These are phyloP conservation scores for Mycena citricolor DNA, from an alignment of 1,284 basidiomycete genomes.

Conservation along the genomic window DNA sequence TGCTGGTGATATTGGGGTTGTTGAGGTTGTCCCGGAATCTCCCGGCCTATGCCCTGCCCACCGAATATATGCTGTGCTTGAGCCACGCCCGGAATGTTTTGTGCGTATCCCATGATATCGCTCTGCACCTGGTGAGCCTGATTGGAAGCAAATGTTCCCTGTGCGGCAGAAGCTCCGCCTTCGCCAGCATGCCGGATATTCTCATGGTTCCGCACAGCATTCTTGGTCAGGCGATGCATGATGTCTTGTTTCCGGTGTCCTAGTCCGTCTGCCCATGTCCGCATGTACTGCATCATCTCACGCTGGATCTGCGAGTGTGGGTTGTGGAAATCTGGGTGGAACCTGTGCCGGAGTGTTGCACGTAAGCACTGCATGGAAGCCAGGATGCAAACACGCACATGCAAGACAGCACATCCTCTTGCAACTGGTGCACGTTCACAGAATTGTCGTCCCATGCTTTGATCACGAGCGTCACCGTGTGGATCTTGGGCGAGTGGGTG, in stretches of 20 bases:
- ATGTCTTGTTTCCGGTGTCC: slow-evolving; percentile 53
- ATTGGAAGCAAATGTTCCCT: slow-evolving; percentile 46
- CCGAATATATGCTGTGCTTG: slow-evolving; percentile 44
- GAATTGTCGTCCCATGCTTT: slow-evolving; percentile 83
- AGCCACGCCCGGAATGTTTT: slow-evolving; percentile 49
- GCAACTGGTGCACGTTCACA: slow-evolving; percentile 57
- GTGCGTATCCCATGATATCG: slow-evolving; percentile 45
- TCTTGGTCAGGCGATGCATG: slow-evolving; percentile 62
- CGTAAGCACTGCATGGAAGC: background rate
- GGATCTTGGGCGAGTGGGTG: slow-evolving; percentile 40
- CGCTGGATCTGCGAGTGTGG: slow-evolving; percentile 69
- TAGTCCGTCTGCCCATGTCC: slow-evolving; percentile 58
- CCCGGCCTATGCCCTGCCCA: slow-evolving; percentile 28
- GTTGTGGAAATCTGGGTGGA: slow-evolving; percentile 86
- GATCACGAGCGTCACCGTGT: slow-evolving; percentile 63
- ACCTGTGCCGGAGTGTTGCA: slow-evolving; percentile 42
- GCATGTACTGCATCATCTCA: slow-evolving; percentile 73
- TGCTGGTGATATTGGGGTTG: too few species aligned
- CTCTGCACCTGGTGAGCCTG: slow-evolving; percentile 50
- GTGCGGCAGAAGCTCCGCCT: slow-evolving; percentile 44
- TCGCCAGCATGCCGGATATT: slow-evolving; percentile 66
- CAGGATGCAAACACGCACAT: slow-evolving; percentile 48
- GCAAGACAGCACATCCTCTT: slow-evolving; percentile 72
- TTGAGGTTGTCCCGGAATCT: too few species aligned
- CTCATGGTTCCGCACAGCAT: slow-evolving; percentile 69